Evolutionary conservation across 805 yeast species (phyloP).

Genomic region (Saccharomycopsis capsularis): DNA sequence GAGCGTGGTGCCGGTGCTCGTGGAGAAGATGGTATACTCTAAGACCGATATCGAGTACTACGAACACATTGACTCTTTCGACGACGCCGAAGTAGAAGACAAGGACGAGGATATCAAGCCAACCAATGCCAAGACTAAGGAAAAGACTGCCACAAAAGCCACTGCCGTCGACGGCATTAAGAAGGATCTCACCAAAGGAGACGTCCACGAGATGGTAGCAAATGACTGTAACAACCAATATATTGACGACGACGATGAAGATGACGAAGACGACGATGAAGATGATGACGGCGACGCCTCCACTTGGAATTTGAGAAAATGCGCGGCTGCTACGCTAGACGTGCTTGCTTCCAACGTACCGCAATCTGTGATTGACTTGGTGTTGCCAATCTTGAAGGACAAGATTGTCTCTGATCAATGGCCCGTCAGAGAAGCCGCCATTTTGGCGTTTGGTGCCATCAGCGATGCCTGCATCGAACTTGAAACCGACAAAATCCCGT

Average conservation of each 20-base stretch:
- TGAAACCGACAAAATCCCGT: constrained; percentile 66
- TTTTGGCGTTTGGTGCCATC: constrained; percentile 91
- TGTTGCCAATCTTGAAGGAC: constrained; percentile 71
- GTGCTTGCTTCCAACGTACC: constrained; percentile 66
- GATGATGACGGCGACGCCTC: constrained; percentile 60
- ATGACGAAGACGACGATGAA: constrained; percentile 65
- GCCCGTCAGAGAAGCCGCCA: constrained; percentile 90
- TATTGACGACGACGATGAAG: constrained; percentile 48
- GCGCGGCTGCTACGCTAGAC: constrained; percentile 91
- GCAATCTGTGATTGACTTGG: constrained; percentile 52
- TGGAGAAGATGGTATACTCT: constrained; percentile 80
- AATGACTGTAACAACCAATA: no score
- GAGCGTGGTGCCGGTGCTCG: constrained; percentile 65
- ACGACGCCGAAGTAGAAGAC: constrained; percentile 73
- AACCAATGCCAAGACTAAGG: constrained; percentile 60
- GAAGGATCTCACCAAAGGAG: no score
- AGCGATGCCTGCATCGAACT: constrained; percentile 79
- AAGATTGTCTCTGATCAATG: constrained; percentile 65
- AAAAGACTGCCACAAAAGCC: constrained; percentile 30
- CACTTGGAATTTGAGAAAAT: constrained; percentile 88
- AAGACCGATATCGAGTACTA: constrained; percentile 66
- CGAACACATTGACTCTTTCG: constrained; percentile 59
- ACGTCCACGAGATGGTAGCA: constrained; percentile 6
- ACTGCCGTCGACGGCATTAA: constrained; percentile 23
- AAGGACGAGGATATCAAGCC: constrained; percentile 86